phyloP scores from a whole-genome alignment of 495 filamentous ascomycete genomes.

The Annulohypoxylon moriforme region DNA sequence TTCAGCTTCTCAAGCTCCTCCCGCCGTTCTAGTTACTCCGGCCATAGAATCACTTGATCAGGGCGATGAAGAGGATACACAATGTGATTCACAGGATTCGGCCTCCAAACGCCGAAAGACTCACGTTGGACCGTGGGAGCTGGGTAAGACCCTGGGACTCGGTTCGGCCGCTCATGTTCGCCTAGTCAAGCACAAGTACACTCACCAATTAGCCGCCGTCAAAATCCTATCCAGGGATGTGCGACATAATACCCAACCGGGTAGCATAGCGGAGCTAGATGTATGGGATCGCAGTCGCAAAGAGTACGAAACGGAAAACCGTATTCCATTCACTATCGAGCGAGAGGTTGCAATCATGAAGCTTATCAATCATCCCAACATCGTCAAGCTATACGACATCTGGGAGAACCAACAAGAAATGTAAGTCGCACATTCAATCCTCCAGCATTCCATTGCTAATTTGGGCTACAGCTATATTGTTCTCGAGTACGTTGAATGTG shows the following conservation, averaged over 20 bases:
- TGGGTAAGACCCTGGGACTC: constrained; percentile 86
- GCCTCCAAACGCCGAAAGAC: constrained; percentile 74
- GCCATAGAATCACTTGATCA: constrained; percentile 51
- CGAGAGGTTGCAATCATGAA: constrained; percentile 96
- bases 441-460: constrained; percentile 40
- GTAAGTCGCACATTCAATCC: constrained; percentile 64
- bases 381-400: constrained; percentile 90
- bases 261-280: constrained; percentile 81
- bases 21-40: background rate
- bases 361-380: constrained; percentile 90
- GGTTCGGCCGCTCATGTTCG: constrained; percentile 88
- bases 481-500: constrained; percentile 91
- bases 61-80: constrained; percentile 65
- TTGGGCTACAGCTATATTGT: constrained; percentile 82
- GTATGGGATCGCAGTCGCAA: constrained; percentile 56
- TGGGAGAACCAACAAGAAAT: constrained; percentile 96
- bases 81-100: constrained; percentile 75
- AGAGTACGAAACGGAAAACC: constrained; percentile 66
- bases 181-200: constrained; percentile 78
- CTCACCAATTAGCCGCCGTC: constrained; percentile 82
- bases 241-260: constrained; percentile 75
- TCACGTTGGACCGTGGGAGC: constrained; percentile 86
- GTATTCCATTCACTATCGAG: constrained; percentile 88
- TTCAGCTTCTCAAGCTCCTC: background rate
- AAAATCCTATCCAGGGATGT: constrained; percentile 90